phyloP scores from a whole-genome alignment of 164 flowering plant species.

The Buxus sempervirens region DNA sequence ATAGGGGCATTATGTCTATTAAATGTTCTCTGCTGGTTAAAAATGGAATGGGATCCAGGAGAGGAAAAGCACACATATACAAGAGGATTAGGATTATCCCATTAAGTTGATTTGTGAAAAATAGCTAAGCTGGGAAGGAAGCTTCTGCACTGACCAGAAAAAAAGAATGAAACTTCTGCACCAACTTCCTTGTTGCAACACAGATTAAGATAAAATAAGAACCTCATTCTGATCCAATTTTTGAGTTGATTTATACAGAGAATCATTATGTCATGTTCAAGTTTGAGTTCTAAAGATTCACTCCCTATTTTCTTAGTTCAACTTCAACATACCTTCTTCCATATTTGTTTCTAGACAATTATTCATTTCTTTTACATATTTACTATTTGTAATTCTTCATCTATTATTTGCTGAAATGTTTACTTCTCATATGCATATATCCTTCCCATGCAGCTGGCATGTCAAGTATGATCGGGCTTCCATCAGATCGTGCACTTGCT shows the following conservation, averaged over 20 bases:
- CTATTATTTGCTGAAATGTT: neutral
- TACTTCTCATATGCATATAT: neutral
- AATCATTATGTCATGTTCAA: neutral
- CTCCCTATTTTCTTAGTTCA: neutral
- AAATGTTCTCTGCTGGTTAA: neutral
- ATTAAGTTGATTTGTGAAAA: neutral
- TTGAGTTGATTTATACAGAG: neutral
- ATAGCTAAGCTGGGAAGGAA: neutral
- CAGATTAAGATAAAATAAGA: neutral
- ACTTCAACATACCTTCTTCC: neutral
- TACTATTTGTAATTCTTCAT: too few relatives aligned
- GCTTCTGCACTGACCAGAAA: neutral
- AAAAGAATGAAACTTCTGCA: neutral
- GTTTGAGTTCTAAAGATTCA: neutral
- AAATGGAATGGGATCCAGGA: too few relatives aligned
- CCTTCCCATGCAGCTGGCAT: slow-evolving; percentile 48
- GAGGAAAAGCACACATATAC: too few relatives aligned
- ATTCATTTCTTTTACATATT: too few relatives aligned
- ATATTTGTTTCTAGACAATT: neutral
- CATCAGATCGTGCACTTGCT: slow-evolving; percentile 78
- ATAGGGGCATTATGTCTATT: neutral
- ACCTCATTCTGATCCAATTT: neutral
- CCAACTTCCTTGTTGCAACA: neutral
- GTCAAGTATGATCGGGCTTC: slow-evolving; percentile 92
- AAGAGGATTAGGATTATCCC: too few relatives aligned